Percentiles rank a stretch among this genome's conserved stretches.
Conservation (phyloP, 176 grass and related monocot species). For the Eleusine coracana region DNA sequence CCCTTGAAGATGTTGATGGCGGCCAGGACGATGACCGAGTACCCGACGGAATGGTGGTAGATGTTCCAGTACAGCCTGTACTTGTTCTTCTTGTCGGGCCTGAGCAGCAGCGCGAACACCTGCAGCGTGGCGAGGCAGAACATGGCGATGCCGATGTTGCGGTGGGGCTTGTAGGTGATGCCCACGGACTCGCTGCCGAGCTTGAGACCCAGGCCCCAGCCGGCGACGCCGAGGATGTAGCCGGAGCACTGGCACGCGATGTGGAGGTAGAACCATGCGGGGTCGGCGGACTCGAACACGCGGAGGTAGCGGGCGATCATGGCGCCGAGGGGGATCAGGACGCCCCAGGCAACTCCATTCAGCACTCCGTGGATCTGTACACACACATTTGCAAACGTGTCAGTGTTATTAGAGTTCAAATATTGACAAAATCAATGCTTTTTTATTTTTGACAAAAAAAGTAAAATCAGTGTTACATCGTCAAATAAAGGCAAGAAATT, state of each 20-base stretch:
- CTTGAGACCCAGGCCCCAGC: constrained; percentile 90
- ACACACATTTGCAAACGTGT: neutral
- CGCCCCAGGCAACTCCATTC: constrained; percentile 73
- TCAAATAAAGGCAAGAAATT: neutral
- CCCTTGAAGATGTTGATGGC: constrained; percentile 92
- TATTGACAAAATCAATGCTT: too few relatives aligned
- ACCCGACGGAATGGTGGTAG: constrained; percentile 82
- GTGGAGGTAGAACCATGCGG: constrained; percentile 93
- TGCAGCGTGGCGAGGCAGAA: constrained; percentile 86
- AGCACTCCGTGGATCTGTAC: constrained; percentile 86
- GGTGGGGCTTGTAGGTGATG: constrained; percentile 53
- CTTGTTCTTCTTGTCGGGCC: constrained; percentile 92
- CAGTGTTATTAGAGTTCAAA: neutral
- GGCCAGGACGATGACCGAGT: constrained; percentile 62
- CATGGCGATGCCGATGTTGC: constrained; percentile 77
- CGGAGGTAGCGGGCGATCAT: constrained; percentile 84
- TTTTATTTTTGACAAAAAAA: too few relatives aligned
- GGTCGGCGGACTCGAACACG: constrained; percentile 79
- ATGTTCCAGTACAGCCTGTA: constrained; percentile 90
- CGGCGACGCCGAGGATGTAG: constrained; percentile 80
- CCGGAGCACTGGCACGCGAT: constrained; percentile 80
- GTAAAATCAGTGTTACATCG: neutral
- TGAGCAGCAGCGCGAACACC: constrained; percentile 82
- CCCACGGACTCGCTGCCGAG: constrained; percentile 85
- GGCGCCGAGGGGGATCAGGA: constrained; percentile 79